phyloP scores from a whole-genome alignment of 106 monocot genomes.

The Posidonia australis region DNA sequence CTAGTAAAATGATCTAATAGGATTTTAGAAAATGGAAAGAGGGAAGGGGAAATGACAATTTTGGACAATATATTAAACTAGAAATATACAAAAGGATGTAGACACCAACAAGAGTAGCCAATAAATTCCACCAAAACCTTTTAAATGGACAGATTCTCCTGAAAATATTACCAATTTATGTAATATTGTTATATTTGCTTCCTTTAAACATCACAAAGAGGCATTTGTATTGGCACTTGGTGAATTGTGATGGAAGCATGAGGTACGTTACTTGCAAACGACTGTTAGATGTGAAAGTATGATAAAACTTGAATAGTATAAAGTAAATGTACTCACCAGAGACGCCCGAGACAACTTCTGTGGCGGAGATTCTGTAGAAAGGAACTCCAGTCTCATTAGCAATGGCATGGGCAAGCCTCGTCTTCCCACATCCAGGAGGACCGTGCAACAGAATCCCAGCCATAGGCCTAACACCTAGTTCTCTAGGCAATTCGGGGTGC shows the following conservation, averaged over 20 bases:
- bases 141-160: no score
- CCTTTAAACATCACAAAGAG: no score
- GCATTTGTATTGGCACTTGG: no score
- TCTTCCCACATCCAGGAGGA: slow-evolving; percentile 94
- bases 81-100: background rate
- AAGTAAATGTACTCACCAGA: slow-evolving; percentile 45
- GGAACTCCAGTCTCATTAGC: slow-evolving; percentile 88
- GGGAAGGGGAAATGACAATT: background rate
- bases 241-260: no score
- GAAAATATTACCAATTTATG: no score
- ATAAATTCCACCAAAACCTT: no score
- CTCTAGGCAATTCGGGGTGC: slow-evolving; percentile 50
- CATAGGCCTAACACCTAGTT: slow-evolving; percentile 65
- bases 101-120: background rate
- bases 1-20: background rate
- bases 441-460: slow-evolving; percentile 77
- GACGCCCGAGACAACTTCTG: slow-evolving; percentile 77
- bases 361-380: slow-evolving; percentile 77
- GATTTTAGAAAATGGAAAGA: background rate
- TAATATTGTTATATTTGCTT: no score
- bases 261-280: no score
- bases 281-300: no score
- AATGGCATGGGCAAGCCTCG: slow-evolving; percentile 84
- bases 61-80: background rate
- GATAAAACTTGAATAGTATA: no score